Base-by-base conservation (phyloP, 805 yeast species). In the Candida nonsorbophila region DNA sequence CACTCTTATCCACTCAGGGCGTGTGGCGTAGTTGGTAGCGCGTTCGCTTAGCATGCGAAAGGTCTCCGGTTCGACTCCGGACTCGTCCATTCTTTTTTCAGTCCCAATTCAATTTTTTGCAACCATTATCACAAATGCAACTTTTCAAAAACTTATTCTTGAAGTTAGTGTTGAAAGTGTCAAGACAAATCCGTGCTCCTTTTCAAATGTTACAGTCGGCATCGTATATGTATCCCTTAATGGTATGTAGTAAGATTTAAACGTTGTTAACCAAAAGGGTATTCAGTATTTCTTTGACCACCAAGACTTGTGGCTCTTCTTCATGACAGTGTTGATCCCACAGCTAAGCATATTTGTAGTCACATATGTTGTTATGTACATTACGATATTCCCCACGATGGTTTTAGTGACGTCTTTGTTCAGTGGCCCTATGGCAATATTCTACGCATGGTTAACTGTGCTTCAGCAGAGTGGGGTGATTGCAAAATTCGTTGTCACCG, bases 21-120 rank as follows among this genome's bases (percentile, higher is more conserved):
- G 66, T 60, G 65, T 60, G 66, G 67, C 67, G 67, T 53, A 60
- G 67, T 60, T 60, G 67, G 67, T 60, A 60, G 67, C 67, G 67
- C 66, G 67, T 59, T 58, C 66, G 54, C 67, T 60, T 60, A 56
- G 67, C 67, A 60, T 60, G 68, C 56, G 67, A 59, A 61, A 60
- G 67, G 68, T 60, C 68, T 58, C 63, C 58, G 66, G 67, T 60
- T 55, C 62, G 61, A 55, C 54, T 55, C 61, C 58, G 52, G 57
- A 51, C 59, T 54, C 62, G 62, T 55, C 62, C 62, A 55, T 44
- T 42, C n/a, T n/a, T n/a, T n/a, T n/a, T n/a, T n/a, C n/a, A n/a
- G n/a, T n/a, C n/a, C n/a, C n/a, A n/a, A n/a, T n/a, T n/a, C n/a
- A n/a, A n/a, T n/a, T n/a, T n/a, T n/a, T n/a, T n/a, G n/a, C n/a